Base-by-base conservation (phyloP, 768 basidiomycete genomes). In the Gloeopeniophorella convolvens region DNA sequence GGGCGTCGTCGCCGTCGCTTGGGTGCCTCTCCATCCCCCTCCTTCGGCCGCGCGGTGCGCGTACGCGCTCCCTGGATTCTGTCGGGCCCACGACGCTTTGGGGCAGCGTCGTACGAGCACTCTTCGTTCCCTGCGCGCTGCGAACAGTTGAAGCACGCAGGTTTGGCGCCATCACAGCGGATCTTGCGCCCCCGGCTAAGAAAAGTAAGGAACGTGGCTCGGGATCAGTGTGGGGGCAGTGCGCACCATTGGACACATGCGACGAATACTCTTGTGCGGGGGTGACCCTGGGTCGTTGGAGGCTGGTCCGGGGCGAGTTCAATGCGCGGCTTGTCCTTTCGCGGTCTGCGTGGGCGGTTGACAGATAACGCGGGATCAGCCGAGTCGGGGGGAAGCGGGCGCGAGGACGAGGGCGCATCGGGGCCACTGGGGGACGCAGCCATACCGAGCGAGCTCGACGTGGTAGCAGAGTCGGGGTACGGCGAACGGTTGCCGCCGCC, bases 41-140 rank as follows among this genome's bases (percentile, higher is more conserved):
- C 53, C 42, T 74, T 75, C 32, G 57, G 48, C 27, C 73, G 66
- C 4, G 74, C 65, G 50, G 72, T 68, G 34, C 87, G 76, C 60
- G 87, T 84, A 21, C 88, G 82, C 32, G 84, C 84, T 18, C 88
- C 87, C n/a, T 85, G 86, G 0, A 71, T 75, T 65, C 77, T 85
- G 65, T 89, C 88, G 2, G 88, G 88, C 1, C 88, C 88, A 33
- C 88, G 77, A 37, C 88, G 82, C 60, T 85, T 89, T 18, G 88
- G 88, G 4, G 77, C 65, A 12, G 76, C 49, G 57, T 90, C 88
- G 58, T 89, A 90, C 43, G 68, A 62, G 62, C 88, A 90, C 39
- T 75, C 72, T 36, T 59, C 52, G 13, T 51, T 49, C n/a, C 52
- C 51, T 26, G 59, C 34, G 32, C 83, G 75, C 55, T 77, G 78